Conservation (phyloP, 257 asterid species). For the Henckelia pumila region DNA sequence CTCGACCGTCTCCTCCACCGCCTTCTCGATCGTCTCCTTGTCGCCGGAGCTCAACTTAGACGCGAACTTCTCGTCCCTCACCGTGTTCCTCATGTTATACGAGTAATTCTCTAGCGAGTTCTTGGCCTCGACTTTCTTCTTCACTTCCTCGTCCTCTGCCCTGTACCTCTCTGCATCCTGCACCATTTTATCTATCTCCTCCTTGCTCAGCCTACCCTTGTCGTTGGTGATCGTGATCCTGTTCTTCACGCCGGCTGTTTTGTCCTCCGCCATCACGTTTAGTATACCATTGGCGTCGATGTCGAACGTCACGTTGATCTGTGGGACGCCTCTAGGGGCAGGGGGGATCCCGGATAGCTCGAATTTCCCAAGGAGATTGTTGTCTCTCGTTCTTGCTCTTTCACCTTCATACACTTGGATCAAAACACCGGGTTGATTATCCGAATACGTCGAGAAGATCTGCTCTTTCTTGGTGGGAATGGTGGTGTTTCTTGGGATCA, state of each 20-base stretch:
- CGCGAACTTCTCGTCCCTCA: slow-evolving; percentile 53
- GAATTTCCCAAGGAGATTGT: slow-evolving; percentile 48
- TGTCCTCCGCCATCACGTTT: slow-evolving; percentile 53
- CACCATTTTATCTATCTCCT: slow-evolving; percentile 56
- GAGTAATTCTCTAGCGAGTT: slow-evolving; percentile 50
- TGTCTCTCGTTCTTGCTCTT: slow-evolving; percentile 48
- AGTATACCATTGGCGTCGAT: slow-evolving; percentile 54
- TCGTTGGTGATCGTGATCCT: slow-evolving; percentile 58
- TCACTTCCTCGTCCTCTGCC: slow-evolving; percentile 57
- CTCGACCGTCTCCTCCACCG: slow-evolving; percentile 42
- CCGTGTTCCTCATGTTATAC: slow-evolving; percentile 60
- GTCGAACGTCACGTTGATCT: slow-evolving; percentile 48
- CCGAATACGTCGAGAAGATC: slow-evolving; percentile 49
- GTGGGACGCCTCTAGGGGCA: slow-evolving; percentile 60
- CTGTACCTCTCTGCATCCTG: slow-evolving; percentile 53
- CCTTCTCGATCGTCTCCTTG: slow-evolving; percentile 42
- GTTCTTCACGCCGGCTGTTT: slow-evolving; percentile 52
- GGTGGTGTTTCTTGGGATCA: slow-evolving; percentile 52
- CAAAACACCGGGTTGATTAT: slow-evolving; percentile 54
- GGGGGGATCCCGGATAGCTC: slow-evolving; percentile 60
- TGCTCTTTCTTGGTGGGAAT: slow-evolving; percentile 57
- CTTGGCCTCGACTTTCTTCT: slow-evolving; percentile 57
- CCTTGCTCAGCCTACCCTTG: slow-evolving; percentile 48
- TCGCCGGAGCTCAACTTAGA: slow-evolving; percentile 34
- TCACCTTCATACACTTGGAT: slow-evolving; percentile 60